Evolutionary conservation across 2,329 filamentous ascomycete species (phyloP).

Genomic region (Talaromyces sp.): DNA sequence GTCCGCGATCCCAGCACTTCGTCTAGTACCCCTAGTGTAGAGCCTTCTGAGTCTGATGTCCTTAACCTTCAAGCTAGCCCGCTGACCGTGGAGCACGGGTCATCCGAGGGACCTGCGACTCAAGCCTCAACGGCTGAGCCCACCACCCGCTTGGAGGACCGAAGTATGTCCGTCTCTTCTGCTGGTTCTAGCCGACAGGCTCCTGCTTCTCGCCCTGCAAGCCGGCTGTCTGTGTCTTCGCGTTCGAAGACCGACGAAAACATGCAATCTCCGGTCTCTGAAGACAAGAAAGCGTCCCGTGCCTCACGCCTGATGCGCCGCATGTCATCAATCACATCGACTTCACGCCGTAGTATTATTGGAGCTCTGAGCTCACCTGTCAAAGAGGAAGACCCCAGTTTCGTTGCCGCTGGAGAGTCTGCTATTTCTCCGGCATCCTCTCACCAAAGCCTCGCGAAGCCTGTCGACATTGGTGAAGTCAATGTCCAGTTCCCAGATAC

Average conservation of each 20-base stretch:
- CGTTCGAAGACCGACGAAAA: conserved; percentile 41
- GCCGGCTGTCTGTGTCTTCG: conserved; percentile 44
- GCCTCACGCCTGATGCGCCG: conserved; percentile 67
- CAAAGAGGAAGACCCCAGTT: conserved; percentile 36
- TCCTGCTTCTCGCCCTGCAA: conserved; percentile 41
- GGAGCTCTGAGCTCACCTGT: conserved; percentile 38
- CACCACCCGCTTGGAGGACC: conserved; percentile 32
- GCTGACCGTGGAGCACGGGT: conserved; percentile 68
- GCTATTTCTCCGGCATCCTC: conserved; percentile 48
- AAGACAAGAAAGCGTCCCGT: conserved; percentile 58
- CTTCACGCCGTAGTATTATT: conserved; percentile 53
- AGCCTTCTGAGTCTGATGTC: conserved; percentile 33
- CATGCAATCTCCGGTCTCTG: conserved; percentile 35
- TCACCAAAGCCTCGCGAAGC: conserved; percentile 46
- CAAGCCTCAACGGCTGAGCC: conserved; percentile 22
- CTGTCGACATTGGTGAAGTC: conserved; percentile 79
- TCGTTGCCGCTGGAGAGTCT: conserved; percentile 11
- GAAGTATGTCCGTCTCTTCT: conserved; percentile 45
- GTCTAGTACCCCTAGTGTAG: conserved; percentile 32
- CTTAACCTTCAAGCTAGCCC: conserved; percentile 58
- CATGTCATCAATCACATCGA: conserved; percentile 63
- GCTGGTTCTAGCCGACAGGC: conserved; percentile 38
- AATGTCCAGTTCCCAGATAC: conserved; percentile 98
- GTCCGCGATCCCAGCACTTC: conserved; percentile 63
- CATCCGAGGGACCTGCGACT: conserved; percentile 38